A percentile compares a stretch with the other conserved stretches of the same genome.
These are phyloP conservation scores for Patellifolia procumbens DNA, from an alignment of 179 eudicot species.

Conservation along the genomic window DNA sequence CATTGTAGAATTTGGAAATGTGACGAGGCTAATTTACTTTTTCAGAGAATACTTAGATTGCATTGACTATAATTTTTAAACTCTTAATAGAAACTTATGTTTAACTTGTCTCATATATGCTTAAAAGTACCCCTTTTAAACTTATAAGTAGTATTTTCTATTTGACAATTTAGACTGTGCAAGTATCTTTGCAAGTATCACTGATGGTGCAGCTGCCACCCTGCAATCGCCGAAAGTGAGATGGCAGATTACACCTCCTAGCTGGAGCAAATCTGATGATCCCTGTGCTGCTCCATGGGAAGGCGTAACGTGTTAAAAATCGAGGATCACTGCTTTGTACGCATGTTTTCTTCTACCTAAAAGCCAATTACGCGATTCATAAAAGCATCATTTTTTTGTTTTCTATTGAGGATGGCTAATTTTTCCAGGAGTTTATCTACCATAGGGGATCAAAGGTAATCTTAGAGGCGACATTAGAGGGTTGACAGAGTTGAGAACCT, in stretches of 20 bases:
- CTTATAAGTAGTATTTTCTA: too few species aligned
- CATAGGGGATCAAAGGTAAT: constrained; percentile 73
- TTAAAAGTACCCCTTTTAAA: too few species aligned
- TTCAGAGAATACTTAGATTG: too few species aligned
- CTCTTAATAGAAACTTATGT: too few species aligned
- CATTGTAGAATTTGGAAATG: too few species aligned
- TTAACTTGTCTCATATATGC: too few species aligned
- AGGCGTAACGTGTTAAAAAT: constrained; percentile 71
- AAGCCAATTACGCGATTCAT: not conserved
- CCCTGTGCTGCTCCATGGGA: constrained; percentile 85
- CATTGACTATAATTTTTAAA: too few species aligned
- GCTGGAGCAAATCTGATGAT: constrained; percentile 74
- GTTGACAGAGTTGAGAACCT: constrained; percentile 61
- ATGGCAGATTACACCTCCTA: constrained; percentile 79
- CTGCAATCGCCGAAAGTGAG: constrained; percentile 64
- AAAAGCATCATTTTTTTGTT: not conserved
- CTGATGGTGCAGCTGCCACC: constrained; percentile 40
- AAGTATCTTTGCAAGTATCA: too few species aligned
- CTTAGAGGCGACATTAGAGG: constrained; percentile 85
- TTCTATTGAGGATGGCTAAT: not conserved
- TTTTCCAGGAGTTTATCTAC: constrained; percentile 73
- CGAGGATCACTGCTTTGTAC: constrained; percentile 75
- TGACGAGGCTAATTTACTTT: too few species aligned
- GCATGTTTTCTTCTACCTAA: constrained; percentile 26
- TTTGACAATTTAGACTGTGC: too few species aligned